Base-by-base conservation (phyloP, 306 rosid species). In the Purshia tridentata region DNA sequence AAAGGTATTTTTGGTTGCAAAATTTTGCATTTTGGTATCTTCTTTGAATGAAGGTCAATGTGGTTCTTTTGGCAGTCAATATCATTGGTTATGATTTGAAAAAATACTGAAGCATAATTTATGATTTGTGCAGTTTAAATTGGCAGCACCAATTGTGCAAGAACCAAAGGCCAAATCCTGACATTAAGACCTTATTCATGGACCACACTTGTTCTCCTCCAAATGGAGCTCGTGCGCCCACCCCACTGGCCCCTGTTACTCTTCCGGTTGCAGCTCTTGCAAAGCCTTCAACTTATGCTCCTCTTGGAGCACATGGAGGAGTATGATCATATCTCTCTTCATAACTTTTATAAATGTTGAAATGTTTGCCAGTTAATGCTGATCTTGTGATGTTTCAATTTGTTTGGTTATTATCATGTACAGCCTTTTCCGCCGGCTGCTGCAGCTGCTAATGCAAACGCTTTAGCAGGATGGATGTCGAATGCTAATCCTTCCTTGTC, bases 401-500 rank as follows among this genome's bases (percentile, higher is more conserved):
- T 12, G 16, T 4, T 49, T 23, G 74, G 67, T 72, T 29, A 37
- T 51, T 37, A 46, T 67, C 35, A 57, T 62, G 56, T 72, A 16
- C 83, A 88, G 90, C 84, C 87, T 69, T 77, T 80, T 70, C 72
- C 80, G 9, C 75, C 84, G 40, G 74, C 80, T 63, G 74, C 80
- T 53, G 75, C 81, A 7, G 76, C 73, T 44, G 72, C 83, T 53
- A 79, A 69, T 78, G 86, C 82, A 8, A 84, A 81, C 76, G 53
- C 79, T 76, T 73, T 80, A 52, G 80, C 77, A 18, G 81, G 81
- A 57, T 73, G 86, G 87, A 73, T 84, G 87, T 40, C 73, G 52
- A 83, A 77, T 77, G 75, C 69, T 54, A 74, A 77, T 81, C 78
- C 81, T 29, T 74, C 85, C 50, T 65, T 83, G 54, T 75, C 87